Evolutionary conservation across 305 asterid genomes (phyloP), one percentile per base, ranked within the genome.

Genomic region (Plantago coronopus): DNA sequence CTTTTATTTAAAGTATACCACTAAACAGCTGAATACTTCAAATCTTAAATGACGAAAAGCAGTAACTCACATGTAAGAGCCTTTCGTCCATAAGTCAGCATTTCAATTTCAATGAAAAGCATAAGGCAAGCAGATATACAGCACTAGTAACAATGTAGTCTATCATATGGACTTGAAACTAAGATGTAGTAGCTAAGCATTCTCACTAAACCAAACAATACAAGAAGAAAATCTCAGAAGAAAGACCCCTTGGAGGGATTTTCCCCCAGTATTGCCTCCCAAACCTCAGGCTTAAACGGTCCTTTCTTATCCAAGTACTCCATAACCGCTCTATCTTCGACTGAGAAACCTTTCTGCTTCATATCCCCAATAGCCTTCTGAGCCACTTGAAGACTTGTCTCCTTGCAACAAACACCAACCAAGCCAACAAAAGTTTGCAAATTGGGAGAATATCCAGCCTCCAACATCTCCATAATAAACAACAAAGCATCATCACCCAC

Each of bases 251-350:
- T 79, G 15, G 86, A 68, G 64, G 83, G 73, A 67, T 83, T 86
- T 50, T 72, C 80, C 54, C 96, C 96, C 17, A 88, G 56, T 48
- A 88, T 83, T 13, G 96, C 95, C 74, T 88, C 95, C 96, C 93
- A 91, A 34, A 86, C 93, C 81, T 71, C 48, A 47, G 96, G 86
- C 73, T 38, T 57, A 77, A 88, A 91, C 0, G 95, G 95, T 1
- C 95, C 95, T 61, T 79, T 88, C 90, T 86, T 91, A 29, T 83
- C 89, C 79, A 91, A 66, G 74, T 69, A 77, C 70, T 88, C 93
- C 74, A 71, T 74, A 21, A 60, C 73, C 0, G 81, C 72, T 74
- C 84, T 88, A 70, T 83, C 96, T 48, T 91, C 94, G 11, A 79
- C 17, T 37, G 61, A 63, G 50, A 74, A 88, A 0, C 96, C 96